Evolutionary conservation across 257 asterid species (phyloP).

Genomic region (Lantana camara): DNA sequence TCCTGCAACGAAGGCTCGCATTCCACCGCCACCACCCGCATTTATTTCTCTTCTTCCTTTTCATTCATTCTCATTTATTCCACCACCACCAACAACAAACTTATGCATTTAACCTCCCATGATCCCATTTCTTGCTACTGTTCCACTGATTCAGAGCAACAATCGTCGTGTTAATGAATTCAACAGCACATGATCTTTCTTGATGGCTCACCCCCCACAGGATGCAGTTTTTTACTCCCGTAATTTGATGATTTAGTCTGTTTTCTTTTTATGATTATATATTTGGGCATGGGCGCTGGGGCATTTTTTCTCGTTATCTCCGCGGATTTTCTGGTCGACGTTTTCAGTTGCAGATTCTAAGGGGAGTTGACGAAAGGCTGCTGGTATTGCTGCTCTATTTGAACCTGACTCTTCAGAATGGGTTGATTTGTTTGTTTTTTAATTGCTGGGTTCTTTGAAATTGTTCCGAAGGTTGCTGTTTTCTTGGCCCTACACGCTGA

Average conservation of each 20-base stretch:
- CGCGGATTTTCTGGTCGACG: slow-evolving; percentile 41
- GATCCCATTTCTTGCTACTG: neutral
- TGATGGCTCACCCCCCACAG: slow-evolving; percentile 30
- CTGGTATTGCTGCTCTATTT: neutral
- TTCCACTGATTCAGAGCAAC: slow-evolving; percentile 4
- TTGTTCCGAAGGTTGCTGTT: neutral
- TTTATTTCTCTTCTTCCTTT: slow-evolving; percentile 37
- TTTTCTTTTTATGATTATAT: neutral
- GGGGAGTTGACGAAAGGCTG: slow-evolving; percentile 19
- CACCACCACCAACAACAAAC: slow-evolving; percentile 23
- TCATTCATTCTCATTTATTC: slow-evolving; percentile 19
- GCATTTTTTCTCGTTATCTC: slow-evolving; percentile 35
- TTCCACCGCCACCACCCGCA: slow-evolving; percentile 42
- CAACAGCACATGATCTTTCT: slow-evolving; percentile 34
- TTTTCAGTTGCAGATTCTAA: slow-evolving; percentile 12
- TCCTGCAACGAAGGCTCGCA: slow-evolving; percentile 38
- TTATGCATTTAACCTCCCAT: slow-evolving; percentile 27
- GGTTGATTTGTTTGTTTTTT: slow-evolving; percentile 29
- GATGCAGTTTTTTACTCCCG: slow-evolving; percentile 7
- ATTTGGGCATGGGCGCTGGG: slow-evolving; percentile 38
- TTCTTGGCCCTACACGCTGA: neutral
- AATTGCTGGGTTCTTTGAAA: slow-evolving; percentile 12
- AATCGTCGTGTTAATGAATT: slow-evolving; percentile 4
- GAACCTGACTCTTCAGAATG: slow-evolving; percentile 23
- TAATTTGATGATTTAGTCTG: neutral